Conservation (phyloP, 805 yeast genomes). For the Diddensiella transvaalensis region DNA sequence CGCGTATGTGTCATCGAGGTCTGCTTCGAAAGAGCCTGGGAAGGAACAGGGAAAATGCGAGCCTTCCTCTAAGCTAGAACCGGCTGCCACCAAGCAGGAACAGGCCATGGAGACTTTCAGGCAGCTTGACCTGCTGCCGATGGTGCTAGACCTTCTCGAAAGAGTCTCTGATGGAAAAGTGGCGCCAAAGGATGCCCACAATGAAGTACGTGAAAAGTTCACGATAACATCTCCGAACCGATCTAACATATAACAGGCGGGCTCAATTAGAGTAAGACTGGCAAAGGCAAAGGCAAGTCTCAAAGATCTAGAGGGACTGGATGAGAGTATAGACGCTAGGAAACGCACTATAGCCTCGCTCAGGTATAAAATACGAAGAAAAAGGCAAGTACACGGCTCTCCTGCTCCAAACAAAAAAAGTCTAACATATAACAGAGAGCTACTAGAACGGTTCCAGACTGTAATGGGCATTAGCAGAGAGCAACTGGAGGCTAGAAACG, state of each 20-base stretch:
- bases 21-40: neutral
- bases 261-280: conserved; percentile 27
- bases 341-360: conserved; percentile 29
- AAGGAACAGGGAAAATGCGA: neutral
- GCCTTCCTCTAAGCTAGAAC: neutral
- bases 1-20: neutral
- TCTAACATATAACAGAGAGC: conserved; percentile 8
- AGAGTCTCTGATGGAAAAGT: conserved; percentile 22
- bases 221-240: conserved; percentile 1
- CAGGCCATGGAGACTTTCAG: conserved; percentile 15
- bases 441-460: conserved; percentile 13
- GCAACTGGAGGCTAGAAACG: neutral
- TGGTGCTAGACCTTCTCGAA: conserved; percentile 25
- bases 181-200: conserved; percentile 28
- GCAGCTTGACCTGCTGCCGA: conserved; percentile 28
- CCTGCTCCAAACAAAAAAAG: neutral
- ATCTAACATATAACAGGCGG: conserved; percentile 18
- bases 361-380: conserved; percentile 30
- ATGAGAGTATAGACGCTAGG: conserved; percentile 25
- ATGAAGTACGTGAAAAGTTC: conserved; percentile 20
- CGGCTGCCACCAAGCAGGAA: conserved; percentile 1
- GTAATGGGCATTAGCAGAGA: conserved; percentile 15
- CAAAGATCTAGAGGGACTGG: conserved; percentile 22
- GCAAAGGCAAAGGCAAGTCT: conserved; percentile 23
- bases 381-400: conserved; percentile 7